Evolutionary conservation across 2,329 filamentous ascomycete species (phyloP), one percentile per base, ranked within the genome.

Genomic region (Fusarium subglutinans): DNA sequence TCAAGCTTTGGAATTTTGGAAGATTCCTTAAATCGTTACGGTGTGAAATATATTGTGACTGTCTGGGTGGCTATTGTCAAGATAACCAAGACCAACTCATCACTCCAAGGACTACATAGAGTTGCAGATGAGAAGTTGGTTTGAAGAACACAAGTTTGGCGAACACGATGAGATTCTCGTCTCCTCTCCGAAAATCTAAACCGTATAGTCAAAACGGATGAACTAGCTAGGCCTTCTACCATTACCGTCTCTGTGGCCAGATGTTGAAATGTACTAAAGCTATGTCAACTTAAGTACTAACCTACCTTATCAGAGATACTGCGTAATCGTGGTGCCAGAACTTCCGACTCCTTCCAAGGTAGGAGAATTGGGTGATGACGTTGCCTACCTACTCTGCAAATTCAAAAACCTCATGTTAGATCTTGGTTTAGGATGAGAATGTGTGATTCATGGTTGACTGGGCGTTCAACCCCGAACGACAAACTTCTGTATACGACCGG

Each of bases 21-120:
- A 30, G 0, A 50, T 18, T 3, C 13, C 9, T 28, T 28, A 0
- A 2, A 47, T 8, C 6, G 11, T 15, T 15, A 28, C 8, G 13
- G 9, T 6, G 20, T 30, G 14, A 12, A 22, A 30, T 17, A n/a
- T 3, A 48, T 12, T 30, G 13, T 30, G 20, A 48, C 26, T 28
- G 1, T 15, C 3, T 15, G 3, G 5, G 12, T 28, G 4, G 6
- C 18, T 28, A 7, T 5, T 28, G 26, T 3, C 6, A 22, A 47
- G 6, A 22, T 11, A 22, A 15, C 1, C 6, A 47, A 47, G 18
- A 22, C 6, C 18, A 18, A 14, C 12, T 22, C 26, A 2, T 18
- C 8, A 14, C 13, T 47, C 18, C 18, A 47, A 11, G 8, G 44
- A 47, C 18, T 28, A 37, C 35, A 15, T 37, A 28, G 24, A 47